Percentiles rank a stretch among this genome's conserved stretches.
phyloP scores from a whole-genome alignment of 139 green algal genomes.

The Yamagishiella unicocca region DNA sequence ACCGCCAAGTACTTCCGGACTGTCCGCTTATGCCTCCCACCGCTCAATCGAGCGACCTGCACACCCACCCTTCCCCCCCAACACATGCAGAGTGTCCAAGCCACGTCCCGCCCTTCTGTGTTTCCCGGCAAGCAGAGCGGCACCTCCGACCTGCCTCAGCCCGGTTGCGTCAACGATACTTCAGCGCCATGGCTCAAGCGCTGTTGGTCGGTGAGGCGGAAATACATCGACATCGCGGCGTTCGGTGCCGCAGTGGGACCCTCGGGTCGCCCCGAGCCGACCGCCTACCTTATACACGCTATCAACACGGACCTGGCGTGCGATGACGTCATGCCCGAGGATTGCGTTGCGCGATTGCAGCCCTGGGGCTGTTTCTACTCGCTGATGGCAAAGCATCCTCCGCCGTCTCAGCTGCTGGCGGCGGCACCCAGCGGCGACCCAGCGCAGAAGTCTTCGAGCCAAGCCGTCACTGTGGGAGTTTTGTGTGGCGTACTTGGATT shows the following conservation, averaged over 20 bases:
- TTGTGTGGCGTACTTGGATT: too few species aligned
- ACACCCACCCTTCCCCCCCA: not conserved
- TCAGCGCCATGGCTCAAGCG: not conserved
- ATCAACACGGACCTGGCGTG: not conserved
- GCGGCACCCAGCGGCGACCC: too few species aligned
- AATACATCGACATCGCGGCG: not conserved
- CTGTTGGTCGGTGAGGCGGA: not conserved
- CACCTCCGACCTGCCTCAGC: not conserved
- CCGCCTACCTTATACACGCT: not conserved
- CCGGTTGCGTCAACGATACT: not conserved
- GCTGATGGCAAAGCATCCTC: too few species aligned
- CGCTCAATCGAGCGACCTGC: not conserved
- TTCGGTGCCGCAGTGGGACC: not conserved
- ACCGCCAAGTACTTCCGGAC: too few species aligned
- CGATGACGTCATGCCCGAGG: not conserved
- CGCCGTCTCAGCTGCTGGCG: too few species aligned
- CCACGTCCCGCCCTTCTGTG: not conserved
- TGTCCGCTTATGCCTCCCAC: not conserved
- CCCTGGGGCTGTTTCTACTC: too few species aligned
- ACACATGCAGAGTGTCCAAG: not conserved
- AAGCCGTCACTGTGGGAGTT: too few species aligned
- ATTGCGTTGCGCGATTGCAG: too few species aligned
- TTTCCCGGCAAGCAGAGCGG: not conserved
- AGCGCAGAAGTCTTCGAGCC: too few species aligned
- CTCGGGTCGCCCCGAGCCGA: not conserved